Conservation (phyloP, 257 asterid species). For the Catharanthus roseus region DNA sequence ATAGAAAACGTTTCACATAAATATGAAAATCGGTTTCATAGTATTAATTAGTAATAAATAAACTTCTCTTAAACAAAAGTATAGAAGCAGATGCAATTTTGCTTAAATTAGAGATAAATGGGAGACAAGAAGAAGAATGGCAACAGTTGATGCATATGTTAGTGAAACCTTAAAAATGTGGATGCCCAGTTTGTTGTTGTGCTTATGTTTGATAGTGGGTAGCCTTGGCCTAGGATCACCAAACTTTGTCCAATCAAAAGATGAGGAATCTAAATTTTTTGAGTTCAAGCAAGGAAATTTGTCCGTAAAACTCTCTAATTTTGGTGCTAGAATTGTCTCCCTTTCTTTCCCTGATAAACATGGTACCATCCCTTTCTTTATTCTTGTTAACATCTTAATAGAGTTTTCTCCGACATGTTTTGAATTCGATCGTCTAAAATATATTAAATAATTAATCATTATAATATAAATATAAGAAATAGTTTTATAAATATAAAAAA, state of each 20-base stretch:
- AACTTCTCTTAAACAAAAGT: neutral
- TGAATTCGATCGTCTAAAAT: too few relatives aligned
- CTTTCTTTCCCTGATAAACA: conserved; percentile 18
- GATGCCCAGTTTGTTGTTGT: neutral
- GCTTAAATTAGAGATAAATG: neutral
- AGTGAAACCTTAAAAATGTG: neutral
- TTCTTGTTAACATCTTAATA: too few relatives aligned
- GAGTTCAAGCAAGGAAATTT: conserved; percentile 19
- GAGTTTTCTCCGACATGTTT: too few relatives aligned
- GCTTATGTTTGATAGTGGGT: neutral
- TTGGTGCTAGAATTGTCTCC: conserved; percentile 23
- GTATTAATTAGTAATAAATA: neutral
- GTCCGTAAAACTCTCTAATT: conserved; percentile 15
- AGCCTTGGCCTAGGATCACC: neutral
- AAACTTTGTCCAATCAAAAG: neutral
- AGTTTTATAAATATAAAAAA: too few relatives aligned
- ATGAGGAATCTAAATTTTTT: neutral
- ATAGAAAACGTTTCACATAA: neutral
- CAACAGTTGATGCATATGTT: too few relatives aligned
- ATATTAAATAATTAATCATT: too few relatives aligned
- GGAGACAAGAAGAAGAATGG: neutral
- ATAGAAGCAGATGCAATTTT: neutral
- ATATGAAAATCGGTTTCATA: neutral
- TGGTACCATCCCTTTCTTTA: neutral
- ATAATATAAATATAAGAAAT: too few relatives aligned